Conservation (phyloP, 2,329 filamentous ascomycete genomes). For the Sclerotinia glacialis region DNA sequence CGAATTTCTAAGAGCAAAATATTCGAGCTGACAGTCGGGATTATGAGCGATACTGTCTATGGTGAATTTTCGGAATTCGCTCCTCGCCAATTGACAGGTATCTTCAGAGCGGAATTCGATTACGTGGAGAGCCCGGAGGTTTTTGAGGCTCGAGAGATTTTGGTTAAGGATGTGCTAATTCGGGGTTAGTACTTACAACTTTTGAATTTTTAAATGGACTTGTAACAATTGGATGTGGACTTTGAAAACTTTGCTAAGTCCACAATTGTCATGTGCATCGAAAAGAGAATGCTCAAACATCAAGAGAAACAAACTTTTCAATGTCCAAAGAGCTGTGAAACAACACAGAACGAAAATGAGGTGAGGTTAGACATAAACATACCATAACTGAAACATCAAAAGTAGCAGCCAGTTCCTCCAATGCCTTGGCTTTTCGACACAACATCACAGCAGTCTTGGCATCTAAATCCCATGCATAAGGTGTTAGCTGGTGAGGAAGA, state of each 20-base stretch:
- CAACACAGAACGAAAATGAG: not conserved
- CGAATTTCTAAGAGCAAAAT: conserved; percentile 52
- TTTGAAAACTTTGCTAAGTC: not conserved
- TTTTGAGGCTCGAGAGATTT: conserved; percentile 47
- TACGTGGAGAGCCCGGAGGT: conserved; percentile 55
- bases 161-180: conserved; percentile 57
- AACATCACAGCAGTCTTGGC: conserved; percentile 54
- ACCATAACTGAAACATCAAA: conserved; percentile 56
- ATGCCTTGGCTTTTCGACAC: conserved; percentile 47
- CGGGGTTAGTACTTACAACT: not conserved
- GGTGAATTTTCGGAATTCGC: conserved; percentile 57
- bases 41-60: conserved; percentile 57
- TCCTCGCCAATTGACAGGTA: conserved; percentile 52
- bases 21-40: conserved; percentile 55
- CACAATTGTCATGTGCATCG: not conserved
- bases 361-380: conserved; percentile 37
- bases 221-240: not conserved
- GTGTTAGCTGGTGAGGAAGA: conserved; percentile 51
- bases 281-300: too few species aligned
- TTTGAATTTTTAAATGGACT: not conserved
- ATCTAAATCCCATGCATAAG: conserved; percentile 56
- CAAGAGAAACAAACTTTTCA: not conserved
- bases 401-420: conserved; percentile 56
- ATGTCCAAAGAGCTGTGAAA: not conserved
- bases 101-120: conserved; percentile 54